Evolutionary conservation across 2,329 filamentous ascomycete species (phyloP).

Genomic region (Alternaria hordeiaustralica): DNA sequence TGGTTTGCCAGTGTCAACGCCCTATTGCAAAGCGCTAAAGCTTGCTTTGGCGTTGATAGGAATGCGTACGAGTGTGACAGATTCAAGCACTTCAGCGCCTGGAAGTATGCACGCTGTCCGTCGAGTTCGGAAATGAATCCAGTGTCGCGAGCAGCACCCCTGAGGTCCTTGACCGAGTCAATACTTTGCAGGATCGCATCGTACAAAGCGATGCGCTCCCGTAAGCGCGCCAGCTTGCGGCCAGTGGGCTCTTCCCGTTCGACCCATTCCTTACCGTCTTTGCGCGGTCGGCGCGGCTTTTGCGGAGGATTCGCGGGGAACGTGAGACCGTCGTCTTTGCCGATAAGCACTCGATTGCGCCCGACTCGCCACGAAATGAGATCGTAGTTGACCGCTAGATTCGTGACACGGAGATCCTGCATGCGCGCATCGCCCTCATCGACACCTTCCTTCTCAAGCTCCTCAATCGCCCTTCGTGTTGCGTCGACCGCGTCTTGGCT

Average conservation of each 20-base stretch:
- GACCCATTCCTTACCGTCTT: conserved; percentile 54
- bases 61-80: conserved; percentile 85
- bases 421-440: conserved; percentile 83
- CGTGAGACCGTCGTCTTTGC: conserved; percentile 77
- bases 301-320: conserved; percentile 60
- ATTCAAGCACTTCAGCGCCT: conserved; percentile 84
- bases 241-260: conserved; percentile 71
- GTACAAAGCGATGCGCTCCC: conserved; percentile 88
- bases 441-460: conserved; percentile 82
- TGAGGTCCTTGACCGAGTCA: conserved; percentile 85
- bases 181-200: conserved; percentile 90
- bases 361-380: conserved; percentile 95
- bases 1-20: conserved; percentile 68
- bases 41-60: conserved; percentile 73
- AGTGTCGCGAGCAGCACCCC: conserved; percentile 85
- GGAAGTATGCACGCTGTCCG: conserved; percentile 81
- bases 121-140: conserved; percentile 79
- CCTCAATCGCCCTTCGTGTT: conserved; percentile 91
- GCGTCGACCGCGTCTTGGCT: conserved; percentile 95
- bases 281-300: conserved; percentile 59
- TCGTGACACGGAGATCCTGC: conserved; percentile 90
- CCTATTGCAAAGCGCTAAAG: conserved; percentile 82
- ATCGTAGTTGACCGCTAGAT: conserved; percentile 91
- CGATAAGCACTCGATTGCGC: conserved; percentile 86
- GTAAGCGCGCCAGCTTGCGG: conserved; percentile 77